phyloP scores from a whole-genome alignment of 2,329 filamentous ascomycete species.

The Pseudocercospora vitis region DNA sequence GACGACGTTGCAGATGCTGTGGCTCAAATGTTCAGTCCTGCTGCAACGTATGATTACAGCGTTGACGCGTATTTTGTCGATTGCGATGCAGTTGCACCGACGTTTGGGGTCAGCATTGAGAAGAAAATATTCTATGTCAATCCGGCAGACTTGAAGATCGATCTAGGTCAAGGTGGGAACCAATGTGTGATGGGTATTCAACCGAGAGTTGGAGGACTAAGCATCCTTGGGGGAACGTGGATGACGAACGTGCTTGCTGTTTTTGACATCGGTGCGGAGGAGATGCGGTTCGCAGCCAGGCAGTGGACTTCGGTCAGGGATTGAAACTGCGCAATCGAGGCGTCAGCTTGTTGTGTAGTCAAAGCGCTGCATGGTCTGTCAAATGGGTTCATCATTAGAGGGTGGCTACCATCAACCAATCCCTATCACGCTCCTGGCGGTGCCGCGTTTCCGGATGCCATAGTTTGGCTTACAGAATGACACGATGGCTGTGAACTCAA shows the following conservation, averaged over 20 bases:
- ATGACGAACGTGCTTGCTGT: slow-evolving; percentile 54
- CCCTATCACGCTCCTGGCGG: slow-evolving; percentile 21
- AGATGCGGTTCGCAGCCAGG: slow-evolving; percentile 50
- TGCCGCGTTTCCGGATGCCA: slow-evolving; percentile 22
- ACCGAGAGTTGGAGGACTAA: slow-evolving; percentile 35
- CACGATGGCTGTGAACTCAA: slow-evolving; percentile 34
- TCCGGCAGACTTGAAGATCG: slow-evolving; percentile 33
- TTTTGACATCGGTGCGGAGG: slow-evolving; percentile 50
- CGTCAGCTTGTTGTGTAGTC: background rate
- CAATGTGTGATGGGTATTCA: slow-evolving; percentile 40
- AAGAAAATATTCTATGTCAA: slow-evolving; percentile 39
- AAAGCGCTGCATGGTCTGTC: too few species aligned
- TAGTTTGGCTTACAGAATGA: slow-evolving; percentile 27
- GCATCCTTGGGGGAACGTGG: slow-evolving; percentile 50
- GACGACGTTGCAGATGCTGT: slow-evolving; percentile 39
- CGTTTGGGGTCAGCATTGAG: slow-evolving; percentile 45
- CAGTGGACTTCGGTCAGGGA: slow-evolving; percentile 19
- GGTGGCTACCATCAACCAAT: slow-evolving; percentile 16
- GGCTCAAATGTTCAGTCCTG: slow-evolving; percentile 46
- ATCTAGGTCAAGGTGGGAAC: slow-evolving; percentile 13
- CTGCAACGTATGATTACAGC: slow-evolving; percentile 39
- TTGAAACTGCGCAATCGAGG: background rate
- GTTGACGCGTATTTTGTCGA: slow-evolving; percentile 41
- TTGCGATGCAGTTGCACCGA: slow-evolving; percentile 45
- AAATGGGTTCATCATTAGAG: background rate